Conservation (phyloP, 192 early-diverging fungal species). For the Coemansia sp. region DNA sequence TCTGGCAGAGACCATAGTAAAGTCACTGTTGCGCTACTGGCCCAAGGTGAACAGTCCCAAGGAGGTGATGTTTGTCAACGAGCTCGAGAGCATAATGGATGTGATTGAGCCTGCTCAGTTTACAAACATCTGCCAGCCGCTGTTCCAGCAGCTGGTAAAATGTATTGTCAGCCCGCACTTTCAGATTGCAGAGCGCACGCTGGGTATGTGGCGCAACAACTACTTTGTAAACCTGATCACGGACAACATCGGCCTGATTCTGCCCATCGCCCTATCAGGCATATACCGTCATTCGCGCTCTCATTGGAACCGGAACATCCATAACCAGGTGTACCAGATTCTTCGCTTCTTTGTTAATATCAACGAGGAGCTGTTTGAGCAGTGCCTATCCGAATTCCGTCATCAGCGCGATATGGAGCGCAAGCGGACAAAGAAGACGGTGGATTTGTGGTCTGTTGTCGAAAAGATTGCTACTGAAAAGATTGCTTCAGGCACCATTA, state of each 20-base stretch:
- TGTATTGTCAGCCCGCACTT: constrained; percentile 98
- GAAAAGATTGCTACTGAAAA: constrained; percentile 57
- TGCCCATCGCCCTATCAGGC: constrained; percentile 95
- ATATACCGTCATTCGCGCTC: constrained; percentile 93
- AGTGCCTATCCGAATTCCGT: constrained; percentile 92
- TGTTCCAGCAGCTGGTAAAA: constrained; percentile 89
- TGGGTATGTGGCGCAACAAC: constrained; percentile 99
- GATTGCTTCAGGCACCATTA: neutral
- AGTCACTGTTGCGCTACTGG: constrained; percentile 91
- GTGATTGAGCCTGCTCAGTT: constrained; percentile 93
- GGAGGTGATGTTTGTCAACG: constrained; percentile 99
- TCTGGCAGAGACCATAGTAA: constrained; percentile 87
- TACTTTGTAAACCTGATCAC: constrained; percentile 95
- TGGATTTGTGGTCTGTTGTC: constrained; percentile 77
- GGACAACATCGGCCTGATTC: constrained; percentile 85
- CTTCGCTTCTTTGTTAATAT: constrained; percentile 98
- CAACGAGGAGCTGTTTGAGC: constrained; percentile 93
- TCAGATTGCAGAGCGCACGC: constrained; percentile 97
- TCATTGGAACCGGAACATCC: constrained; percentile 99
- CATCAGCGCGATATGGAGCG: constrained; percentile 83
- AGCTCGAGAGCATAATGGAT: constrained; percentile 96
- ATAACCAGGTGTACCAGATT: constrained; percentile 95
- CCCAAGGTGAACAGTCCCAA: constrained; percentile 99
- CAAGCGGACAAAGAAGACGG: constrained; percentile 76
- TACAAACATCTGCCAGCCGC: constrained; percentile 80